These are phyloP conservation scores for Fusarium camptoceras DNA, from an alignment of 2,329 filamentous ascomycete species.

Conservation along the genomic window DNA sequence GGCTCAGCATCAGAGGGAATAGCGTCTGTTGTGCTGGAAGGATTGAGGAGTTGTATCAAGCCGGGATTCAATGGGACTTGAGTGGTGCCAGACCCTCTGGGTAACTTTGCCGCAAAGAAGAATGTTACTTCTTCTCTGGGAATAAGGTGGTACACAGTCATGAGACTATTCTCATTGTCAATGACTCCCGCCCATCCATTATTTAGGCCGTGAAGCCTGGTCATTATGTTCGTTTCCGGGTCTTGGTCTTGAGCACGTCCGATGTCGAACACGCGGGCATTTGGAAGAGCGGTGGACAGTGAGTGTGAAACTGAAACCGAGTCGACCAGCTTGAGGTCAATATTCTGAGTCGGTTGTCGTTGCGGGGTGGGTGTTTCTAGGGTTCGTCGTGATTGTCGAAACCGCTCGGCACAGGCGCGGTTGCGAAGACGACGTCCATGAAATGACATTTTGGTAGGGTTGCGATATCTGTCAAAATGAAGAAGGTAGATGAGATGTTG, in stretches of 20 bases:
- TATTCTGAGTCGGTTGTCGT: not conserved
- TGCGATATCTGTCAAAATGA: not conserved
- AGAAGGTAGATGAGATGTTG: not conserved
- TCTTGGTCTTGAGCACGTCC: not conserved
- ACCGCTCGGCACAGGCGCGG: not conserved
- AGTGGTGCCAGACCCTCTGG: not conserved
- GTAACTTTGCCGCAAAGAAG: not conserved
- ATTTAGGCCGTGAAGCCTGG: not conserved
- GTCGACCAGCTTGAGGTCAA: not conserved
- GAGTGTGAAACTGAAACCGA: not conserved
- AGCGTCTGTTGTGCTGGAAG: fast-evolving
- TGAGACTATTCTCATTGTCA: not conserved
- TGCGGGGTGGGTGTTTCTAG: too few relatives aligned
- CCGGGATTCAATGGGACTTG: not conserved
- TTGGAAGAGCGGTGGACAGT: fast-evolving
- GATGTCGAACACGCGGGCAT: not conserved
- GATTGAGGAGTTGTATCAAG: not conserved
- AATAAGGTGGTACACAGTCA: not conserved
- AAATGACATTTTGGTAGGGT: not conserved
- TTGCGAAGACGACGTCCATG: not conserved
- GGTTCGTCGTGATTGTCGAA: not conserved
- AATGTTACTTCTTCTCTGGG: not conserved
- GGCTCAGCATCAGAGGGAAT: not conserved
- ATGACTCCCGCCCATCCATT: not conserved
- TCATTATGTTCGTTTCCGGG: not conserved